Conservation (phyloP, 768 basidiomycete genomes). For the Naganishia vishniacii region DNA sequence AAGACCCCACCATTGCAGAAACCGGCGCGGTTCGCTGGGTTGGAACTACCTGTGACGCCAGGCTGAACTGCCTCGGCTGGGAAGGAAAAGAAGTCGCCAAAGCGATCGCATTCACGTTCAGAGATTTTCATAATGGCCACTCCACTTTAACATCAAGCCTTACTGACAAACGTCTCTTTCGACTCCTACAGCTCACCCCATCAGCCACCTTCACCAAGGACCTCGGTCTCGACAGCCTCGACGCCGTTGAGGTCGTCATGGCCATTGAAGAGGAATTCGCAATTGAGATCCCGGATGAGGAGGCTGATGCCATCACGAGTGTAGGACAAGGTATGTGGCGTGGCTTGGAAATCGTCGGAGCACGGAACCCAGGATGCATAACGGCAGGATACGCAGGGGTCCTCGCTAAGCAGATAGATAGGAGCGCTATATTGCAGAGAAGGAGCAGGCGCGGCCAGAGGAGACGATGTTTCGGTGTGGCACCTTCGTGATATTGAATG, state of each 20-base stretch:
- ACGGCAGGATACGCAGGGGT: neutral
- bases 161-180: neutral
- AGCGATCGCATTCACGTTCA: too few relatives aligned
- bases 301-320: conserved; percentile 89
- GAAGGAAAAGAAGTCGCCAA: too few relatives aligned
- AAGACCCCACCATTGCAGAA: too few relatives aligned
- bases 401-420: too few relatives aligned
- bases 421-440: too few relatives aligned
- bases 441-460: neutral
- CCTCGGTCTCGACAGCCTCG: conserved; percentile 89
- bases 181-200: conserved; percentile 61
- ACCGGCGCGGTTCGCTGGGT: too few relatives aligned
- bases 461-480: neutral
- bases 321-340: conserved; percentile 71
- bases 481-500: too few relatives aligned
- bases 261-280: conserved; percentile 98
- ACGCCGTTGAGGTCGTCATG: conserved; percentile 97
- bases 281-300: conserved; percentile 95
- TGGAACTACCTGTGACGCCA: too few relatives aligned
- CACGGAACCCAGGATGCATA: neutral
- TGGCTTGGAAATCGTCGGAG: neutral
- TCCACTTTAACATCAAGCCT: neutral
- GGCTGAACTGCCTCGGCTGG: too few relatives aligned
- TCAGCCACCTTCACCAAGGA: conserved; percentile 68
- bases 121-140: neutral